Conservation (phyloP, 2,329 filamentous ascomycete genomes). For the Tolypocladium cylindrosporum region DNA sequence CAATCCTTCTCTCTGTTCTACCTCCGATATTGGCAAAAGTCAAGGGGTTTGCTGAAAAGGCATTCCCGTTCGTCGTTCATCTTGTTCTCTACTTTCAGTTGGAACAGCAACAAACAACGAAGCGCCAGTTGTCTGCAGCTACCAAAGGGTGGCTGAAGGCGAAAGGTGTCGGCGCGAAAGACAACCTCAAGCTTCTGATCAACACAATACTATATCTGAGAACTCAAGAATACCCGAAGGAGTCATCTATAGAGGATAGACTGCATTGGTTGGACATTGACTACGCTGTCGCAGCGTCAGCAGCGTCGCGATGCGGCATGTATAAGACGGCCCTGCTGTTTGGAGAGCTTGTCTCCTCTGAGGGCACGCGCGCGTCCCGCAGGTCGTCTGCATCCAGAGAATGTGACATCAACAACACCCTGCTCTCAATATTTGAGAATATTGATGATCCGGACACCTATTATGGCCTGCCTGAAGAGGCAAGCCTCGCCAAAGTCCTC, state of each 20-base stretch:
- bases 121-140: constrained; percentile 53
- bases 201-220: constrained; percentile 81
- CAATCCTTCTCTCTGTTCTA: constrained; percentile 61
- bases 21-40: constrained; percentile 55
- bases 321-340: constrained; percentile 79
- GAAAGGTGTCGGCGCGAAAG: constrained; percentile 29
- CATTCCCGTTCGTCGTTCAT: constrained; percentile 80
- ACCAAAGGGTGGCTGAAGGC: constrained; percentile 53
- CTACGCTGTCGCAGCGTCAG: constrained; percentile 55
- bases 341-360: constrained; percentile 59
- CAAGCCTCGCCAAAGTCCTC: constrained; percentile 68
- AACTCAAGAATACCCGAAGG: constrained; percentile 64
- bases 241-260: constrained; percentile 70
- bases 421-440: constrained; percentile 78
- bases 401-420: constrained; percentile 52
- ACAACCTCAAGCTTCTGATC: constrained; percentile 64
- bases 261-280: constrained; percentile 81
- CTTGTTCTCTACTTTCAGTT: constrained; percentile 62
- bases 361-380: constrained; percentile 46
- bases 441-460: constrained; percentile 95
- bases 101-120: constrained; percentile 49
- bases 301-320: constrained; percentile 72
- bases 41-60: constrained; percentile 58
- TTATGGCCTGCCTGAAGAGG: constrained; percentile 76
- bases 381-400: constrained; percentile 52